Evolutionary conservation across 2,329 filamentous ascomycete genomes (phyloP).

Genomic region (Fusarium oligoseptatum): DNA sequence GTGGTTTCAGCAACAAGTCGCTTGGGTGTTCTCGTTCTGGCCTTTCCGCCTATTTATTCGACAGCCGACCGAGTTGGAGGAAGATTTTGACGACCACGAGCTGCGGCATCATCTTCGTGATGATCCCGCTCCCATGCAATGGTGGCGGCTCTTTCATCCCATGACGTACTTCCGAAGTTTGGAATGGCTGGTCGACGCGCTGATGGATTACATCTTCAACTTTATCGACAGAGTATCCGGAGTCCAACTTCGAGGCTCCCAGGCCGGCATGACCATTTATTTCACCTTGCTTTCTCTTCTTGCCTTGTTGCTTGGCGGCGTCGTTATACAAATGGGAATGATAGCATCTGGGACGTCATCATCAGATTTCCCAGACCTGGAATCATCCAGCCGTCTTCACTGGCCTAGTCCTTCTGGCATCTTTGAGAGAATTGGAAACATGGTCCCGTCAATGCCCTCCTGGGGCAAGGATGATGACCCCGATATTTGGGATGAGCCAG

Average conservation of each 20-base stretch:
- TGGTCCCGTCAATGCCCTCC: constrained; percentile 48
- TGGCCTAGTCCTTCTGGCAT: constrained; percentile 31
- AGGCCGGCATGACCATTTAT: background rate
- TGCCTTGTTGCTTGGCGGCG: constrained; percentile 9
- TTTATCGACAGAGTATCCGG: constrained; percentile 32
- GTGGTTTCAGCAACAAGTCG: constrained; percentile 39
- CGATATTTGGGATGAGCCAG: constrained; percentile 28
- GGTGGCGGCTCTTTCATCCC: constrained; percentile 49
- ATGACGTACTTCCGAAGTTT: constrained; percentile 48
- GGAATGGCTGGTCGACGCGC: constrained; percentile 39
- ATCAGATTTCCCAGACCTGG: constrained; percentile 12
- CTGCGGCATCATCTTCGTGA: constrained; percentile 11
- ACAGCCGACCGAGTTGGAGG: constrained; percentile 15
- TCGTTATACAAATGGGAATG: background rate
- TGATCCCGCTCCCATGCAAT: constrained; percentile 30
- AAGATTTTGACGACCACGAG: constrained; percentile 19
- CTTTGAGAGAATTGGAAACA: constrained; percentile 36
- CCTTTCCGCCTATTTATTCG: constrained; percentile 26
- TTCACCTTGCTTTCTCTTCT: constrained; percentile 1
- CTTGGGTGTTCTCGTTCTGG: constrained; percentile 39
- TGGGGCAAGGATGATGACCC: constrained; percentile 37
- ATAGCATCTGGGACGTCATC: constrained; percentile 4
- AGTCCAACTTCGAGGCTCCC: constrained; percentile 3
- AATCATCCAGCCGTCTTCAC: constrained; percentile 4
- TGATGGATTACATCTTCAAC: constrained; percentile 36